These are phyloP conservation scores for Sisymbrium altissimum DNA, from an alignment of 345 rosid genomes.

Conservation along the genomic window DNA sequence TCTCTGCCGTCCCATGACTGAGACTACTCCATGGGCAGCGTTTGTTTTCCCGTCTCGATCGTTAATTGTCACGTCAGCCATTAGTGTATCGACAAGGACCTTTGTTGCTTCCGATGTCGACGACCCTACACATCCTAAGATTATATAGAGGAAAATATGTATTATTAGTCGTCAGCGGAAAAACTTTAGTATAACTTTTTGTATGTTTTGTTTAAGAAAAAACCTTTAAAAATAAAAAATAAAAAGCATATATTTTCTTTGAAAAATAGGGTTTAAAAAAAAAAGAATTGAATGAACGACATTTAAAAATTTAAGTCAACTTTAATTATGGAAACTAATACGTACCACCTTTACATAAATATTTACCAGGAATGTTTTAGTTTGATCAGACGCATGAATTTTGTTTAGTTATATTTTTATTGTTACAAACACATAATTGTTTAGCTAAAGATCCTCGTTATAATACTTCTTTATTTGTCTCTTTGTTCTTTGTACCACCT, in stretches of 20 bases:
- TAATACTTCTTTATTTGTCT: no score
- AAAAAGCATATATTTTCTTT: background rate
- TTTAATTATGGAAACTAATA: background rate
- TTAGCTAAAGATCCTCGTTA: no score
- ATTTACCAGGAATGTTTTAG: background rate
- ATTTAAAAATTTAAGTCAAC: background rate
- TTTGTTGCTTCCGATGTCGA: conserved; percentile 13
- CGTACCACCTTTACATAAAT: background rate
- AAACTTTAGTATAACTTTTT: background rate
- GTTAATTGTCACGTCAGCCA: conserved; percentile 19
- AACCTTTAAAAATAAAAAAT: background rate
- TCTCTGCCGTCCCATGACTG: conserved; percentile 38
- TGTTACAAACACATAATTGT: background rate
- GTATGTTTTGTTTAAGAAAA: background rate
- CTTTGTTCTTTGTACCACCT: no score
- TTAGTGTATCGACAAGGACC: background rate
- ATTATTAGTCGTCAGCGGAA: background rate
- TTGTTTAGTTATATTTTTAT: no score
- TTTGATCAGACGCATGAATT: background rate
- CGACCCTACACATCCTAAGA: conserved; percentile 15
- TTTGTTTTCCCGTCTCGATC: conserved; percentile 7
- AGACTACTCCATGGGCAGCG: conserved; percentile 28
- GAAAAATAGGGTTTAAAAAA: background rate
- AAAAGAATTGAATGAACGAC: background rate
- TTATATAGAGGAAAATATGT: background rate